Evolutionary conservation across 257 asterid species (phyloP).

Genomic region (Anisodus acutangulus): DNA sequence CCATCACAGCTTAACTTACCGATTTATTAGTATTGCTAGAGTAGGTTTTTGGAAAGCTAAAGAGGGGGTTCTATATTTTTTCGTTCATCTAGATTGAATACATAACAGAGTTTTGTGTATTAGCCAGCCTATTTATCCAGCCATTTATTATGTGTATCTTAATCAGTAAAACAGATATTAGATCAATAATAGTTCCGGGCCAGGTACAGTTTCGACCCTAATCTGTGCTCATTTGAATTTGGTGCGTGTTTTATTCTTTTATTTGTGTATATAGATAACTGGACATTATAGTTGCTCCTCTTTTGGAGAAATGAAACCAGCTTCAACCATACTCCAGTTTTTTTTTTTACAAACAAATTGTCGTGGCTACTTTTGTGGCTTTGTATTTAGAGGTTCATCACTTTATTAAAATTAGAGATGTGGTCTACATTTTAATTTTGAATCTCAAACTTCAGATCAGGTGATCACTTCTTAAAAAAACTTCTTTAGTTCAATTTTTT

Average conservation of each 20-base stretch:
- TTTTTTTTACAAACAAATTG: no score
- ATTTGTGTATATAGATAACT: not conserved
- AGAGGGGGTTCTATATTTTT: conserved; percentile 19
- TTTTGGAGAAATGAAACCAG: not conserved
- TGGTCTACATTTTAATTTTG: no score
- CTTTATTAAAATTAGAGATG: no score
- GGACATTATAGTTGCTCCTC: not conserved
- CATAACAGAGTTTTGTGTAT: conserved; percentile 8
- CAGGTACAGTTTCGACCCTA: not conserved
- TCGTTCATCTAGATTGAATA: conserved; percentile 13
- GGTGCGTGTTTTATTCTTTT: not conserved
- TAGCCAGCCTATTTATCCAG: conserved; percentile 21
- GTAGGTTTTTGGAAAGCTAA: conserved; percentile 28
- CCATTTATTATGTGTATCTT: conserved; percentile 17
- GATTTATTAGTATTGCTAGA: not conserved
- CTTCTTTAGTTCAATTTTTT: no score
- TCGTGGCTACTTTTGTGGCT: no score
- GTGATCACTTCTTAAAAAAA: no score
- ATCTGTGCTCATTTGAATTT: not conserved
- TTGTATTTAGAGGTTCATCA: no score
- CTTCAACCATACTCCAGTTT: not conserved
- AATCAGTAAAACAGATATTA: conserved; percentile 21
- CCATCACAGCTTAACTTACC: conserved; percentile 25
- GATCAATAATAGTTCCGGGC: conserved; percentile 24
- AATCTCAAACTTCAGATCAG: no score